Evolutionary conservation across 2,329 filamentous ascomycete species (phyloP).

Genomic region (Stachybotrys elegans): DNA sequence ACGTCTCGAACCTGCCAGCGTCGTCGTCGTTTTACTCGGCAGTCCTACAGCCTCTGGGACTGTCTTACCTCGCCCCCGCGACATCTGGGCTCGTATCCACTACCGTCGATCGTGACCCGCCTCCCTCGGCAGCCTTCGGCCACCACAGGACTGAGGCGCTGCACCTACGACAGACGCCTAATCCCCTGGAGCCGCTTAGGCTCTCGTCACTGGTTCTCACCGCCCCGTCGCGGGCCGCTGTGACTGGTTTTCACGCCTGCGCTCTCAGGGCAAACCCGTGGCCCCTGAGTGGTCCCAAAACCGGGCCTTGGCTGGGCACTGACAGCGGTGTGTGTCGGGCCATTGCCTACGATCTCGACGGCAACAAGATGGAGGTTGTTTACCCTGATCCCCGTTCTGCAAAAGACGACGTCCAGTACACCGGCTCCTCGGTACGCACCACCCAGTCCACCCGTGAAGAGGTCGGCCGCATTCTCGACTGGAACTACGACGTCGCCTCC

Average conservation of each 20-base stretch:
- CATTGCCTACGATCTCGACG: conserved; percentile 73
- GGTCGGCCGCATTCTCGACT: conserved; percentile 40
- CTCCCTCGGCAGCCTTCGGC: conserved; percentile 39
- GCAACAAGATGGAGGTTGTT: conserved; percentile 78
- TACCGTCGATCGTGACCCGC: conserved; percentile 13
- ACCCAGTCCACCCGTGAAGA: conserved; percentile 33
- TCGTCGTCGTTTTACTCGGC: conserved; percentile 81
- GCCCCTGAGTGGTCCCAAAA: conserved; percentile 34
- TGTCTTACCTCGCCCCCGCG: conserved; percentile 47
- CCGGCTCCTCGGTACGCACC: conserved; percentile 26
- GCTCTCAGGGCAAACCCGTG: conserved; percentile 57
- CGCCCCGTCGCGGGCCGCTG: conserved; percentile 59
- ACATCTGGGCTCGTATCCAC: conserved; percentile 1
- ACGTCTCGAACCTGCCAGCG: conserved; percentile 72
- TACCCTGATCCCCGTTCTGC: conserved; percentile 33
- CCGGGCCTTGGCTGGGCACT: conserved; percentile 26
- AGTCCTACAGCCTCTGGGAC: conserved; percentile 71
- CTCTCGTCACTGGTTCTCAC: conserved; percentile 58
- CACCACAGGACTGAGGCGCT: conserved; percentile 29
- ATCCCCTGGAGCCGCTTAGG: conserved; percentile 32
- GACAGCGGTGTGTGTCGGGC: conserved; percentile 29
- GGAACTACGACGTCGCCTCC: conserved; percentile 41
- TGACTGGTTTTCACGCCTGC: conserved; percentile 66
- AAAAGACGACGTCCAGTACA: conserved; percentile 27
- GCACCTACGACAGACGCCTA: conserved; percentile 37